Percentiles rank a stretch among this genome's conserved stretches.
These are phyloP conservation scores for Neopestalotiopsis sp. DNA, from an alignment of 2,329 filamentous ascomycete species.

Conservation along the genomic window DNA sequence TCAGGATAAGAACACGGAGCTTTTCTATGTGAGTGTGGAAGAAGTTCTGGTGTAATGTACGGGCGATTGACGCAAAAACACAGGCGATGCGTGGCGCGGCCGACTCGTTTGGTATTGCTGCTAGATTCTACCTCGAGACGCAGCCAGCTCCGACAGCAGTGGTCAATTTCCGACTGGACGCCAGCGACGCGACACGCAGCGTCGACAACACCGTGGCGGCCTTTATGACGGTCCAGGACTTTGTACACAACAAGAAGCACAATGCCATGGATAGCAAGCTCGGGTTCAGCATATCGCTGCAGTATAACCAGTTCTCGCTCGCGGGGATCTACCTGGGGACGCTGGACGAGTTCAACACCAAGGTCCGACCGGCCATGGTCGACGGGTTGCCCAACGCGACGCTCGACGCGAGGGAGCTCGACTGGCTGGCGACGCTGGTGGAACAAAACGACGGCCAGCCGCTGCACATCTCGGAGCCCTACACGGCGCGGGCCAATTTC, in stretches of 20 bases:
- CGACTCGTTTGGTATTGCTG: slow-evolving; percentile 45
- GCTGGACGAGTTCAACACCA: slow-evolving; percentile 26
- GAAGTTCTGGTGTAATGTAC: not conserved
- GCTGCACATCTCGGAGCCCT: slow-evolving; percentile 20
- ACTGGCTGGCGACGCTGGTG: slow-evolving; percentile 29
- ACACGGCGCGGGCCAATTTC: slow-evolving; percentile 32
- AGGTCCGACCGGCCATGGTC: slow-evolving; percentile 33
- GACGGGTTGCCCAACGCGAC: slow-evolving; percentile 23
- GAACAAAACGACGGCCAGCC: slow-evolving; percentile 22
- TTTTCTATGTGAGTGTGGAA: slow-evolving; percentile 33
- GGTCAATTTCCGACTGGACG: slow-evolving; percentile 38
- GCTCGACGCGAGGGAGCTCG: slow-evolving; percentile 19
- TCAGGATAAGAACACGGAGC: slow-evolving; percentile 24
- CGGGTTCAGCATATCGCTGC: slow-evolving; percentile 32
- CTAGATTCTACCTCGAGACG: slow-evolving; percentile 40
- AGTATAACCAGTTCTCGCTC: slow-evolving; percentile 30
- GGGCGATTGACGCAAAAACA: not conserved
- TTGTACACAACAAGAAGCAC: slow-evolving; percentile 34
- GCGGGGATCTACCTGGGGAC: slow-evolving; percentile 39
- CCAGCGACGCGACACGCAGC: slow-evolving; percentile 12
- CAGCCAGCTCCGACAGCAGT: slow-evolving; percentile 37
- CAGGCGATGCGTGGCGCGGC: slow-evolving; percentile 46
- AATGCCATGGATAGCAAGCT: slow-evolving; percentile 34
- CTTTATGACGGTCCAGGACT: slow-evolving; percentile 33
- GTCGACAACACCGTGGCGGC: slow-evolving; percentile 22